These are phyloP conservation scores for Stellera chamaejasme DNA, from an alignment of 345 rosid genomes.

Conservation along the genomic window DNA sequence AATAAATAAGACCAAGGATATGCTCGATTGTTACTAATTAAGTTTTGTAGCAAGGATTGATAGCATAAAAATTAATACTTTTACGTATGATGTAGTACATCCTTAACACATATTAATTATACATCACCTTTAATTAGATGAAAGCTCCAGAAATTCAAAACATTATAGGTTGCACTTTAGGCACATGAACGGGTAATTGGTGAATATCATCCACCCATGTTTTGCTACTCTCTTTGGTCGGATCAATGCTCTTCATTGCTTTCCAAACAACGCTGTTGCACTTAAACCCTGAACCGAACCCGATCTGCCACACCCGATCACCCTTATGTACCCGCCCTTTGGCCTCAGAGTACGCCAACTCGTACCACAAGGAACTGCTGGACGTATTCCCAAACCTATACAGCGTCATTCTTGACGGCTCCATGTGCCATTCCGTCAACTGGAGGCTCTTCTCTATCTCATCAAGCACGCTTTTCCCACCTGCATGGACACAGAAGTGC, in stretches of 20 bases:
- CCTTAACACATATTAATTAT: too few relatives aligned
- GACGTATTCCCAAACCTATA: slow-evolving; percentile 16
- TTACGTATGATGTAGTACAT: too few relatives aligned
- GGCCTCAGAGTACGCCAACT: slow-evolving; percentile 13
- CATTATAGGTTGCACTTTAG: neutral
- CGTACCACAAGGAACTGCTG: slow-evolving; percentile 16
- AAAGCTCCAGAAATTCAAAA: too few relatives aligned
- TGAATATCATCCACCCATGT: slow-evolving; percentile 8
- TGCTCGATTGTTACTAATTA: too few relatives aligned
- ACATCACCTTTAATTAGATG: too few relatives aligned
- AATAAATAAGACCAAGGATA: too few relatives aligned
- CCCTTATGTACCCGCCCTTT: slow-evolving; percentile 10
- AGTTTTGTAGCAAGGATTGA: too few relatives aligned
- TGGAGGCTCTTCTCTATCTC: slow-evolving; percentile 4
- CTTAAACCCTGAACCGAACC: slow-evolving; percentile 15
- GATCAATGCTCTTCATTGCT: slow-evolving; percentile 1
- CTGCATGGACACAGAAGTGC: slow-evolving; percentile 11
- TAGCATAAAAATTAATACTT: too few relatives aligned
- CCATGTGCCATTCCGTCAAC: slow-evolving; percentile 9
- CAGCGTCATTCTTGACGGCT: slow-evolving; percentile 14
- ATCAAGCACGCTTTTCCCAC: slow-evolving; percentile 10
- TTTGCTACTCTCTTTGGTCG: slow-evolving; percentile 4
- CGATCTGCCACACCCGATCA: slow-evolving; percentile 14
- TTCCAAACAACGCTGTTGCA: slow-evolving; percentile 14
- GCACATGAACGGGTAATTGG: slow-evolving; percentile 4